These are phyloP conservation scores for Gynostemma pentaphyllum DNA, from an alignment of 306 rosid genomes.

Conservation along the genomic window DNA sequence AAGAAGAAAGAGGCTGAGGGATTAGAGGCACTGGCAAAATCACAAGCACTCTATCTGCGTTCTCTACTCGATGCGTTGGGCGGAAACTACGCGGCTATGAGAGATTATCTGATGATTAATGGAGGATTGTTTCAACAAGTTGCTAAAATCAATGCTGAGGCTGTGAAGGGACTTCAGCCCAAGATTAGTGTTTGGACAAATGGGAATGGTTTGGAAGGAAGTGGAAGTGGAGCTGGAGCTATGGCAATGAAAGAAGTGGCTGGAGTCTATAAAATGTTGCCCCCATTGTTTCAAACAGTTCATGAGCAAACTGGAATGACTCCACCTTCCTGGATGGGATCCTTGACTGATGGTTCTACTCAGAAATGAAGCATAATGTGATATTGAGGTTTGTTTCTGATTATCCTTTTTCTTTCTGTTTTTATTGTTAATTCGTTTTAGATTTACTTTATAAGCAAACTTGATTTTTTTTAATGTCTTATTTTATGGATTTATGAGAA, in stretches of 20 bases:
- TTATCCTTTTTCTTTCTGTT: neutral
- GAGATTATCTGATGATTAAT: conserved; percentile 24
- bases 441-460: too few species aligned
- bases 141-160: conserved; percentile 21
- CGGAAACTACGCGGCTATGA: conserved; percentile 20
- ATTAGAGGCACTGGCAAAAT: conserved; percentile 18
- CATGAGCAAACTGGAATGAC: conserved; percentile 26
- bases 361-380: neutral
- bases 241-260: conserved; percentile 17
- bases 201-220: conserved; percentile 12
- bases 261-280: conserved; percentile 18
- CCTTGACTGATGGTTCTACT: conserved; percentile 12
- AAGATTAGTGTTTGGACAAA: conserved; percentile 26
- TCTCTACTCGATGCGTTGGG: conserved; percentile 13
- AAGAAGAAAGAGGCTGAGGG: conserved; percentile 28
- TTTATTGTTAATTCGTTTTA: too few species aligned
- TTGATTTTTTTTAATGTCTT: too few species aligned
- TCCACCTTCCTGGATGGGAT: conserved; percentile 20
- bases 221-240: conserved; percentile 7
- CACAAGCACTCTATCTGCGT: conserved; percentile 17
- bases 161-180: conserved; percentile 17
- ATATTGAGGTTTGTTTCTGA: neutral
- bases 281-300: conserved; percentile 21
- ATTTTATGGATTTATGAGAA: too few species aligned
- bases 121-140: conserved; percentile 16